These are phyloP conservation scores for Prunus yedoensis DNA, from an alignment of 331 rosid genomes.

Conservation along the genomic window DNA sequence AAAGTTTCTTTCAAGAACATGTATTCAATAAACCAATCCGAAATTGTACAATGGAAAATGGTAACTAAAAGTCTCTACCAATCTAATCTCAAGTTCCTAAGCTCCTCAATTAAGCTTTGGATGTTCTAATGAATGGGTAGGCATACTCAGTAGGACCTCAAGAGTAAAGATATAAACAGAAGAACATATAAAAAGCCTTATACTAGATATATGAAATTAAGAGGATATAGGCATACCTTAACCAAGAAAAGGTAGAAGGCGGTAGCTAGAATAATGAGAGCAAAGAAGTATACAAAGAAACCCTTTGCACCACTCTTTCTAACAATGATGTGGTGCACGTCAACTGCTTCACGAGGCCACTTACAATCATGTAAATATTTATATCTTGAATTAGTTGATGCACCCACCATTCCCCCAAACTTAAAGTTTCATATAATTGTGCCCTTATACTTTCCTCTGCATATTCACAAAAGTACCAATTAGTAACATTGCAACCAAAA, in stretches of 20 bases:
- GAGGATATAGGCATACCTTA: conserved; percentile 36
- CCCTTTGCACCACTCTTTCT: conserved; percentile 41
- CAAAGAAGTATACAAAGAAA: conserved; percentile 36
- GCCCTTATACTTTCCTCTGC: conserved; percentile 22
- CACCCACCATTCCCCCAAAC: conserved; percentile 47
- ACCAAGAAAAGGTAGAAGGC: conserved; percentile 42
- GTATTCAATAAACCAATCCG: not conserved
- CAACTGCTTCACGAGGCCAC: conserved; percentile 52
- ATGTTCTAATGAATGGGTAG: not conserved
- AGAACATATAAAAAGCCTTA: too few relatives aligned
- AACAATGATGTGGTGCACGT: conserved; percentile 60
- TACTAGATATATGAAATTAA: not conserved
- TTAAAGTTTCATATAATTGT: conserved; percentile 2
- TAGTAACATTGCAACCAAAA: not conserved
- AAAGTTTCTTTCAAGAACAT: not conserved
- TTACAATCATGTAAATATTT: conserved; percentile 55
- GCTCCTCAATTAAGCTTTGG: not conserved
- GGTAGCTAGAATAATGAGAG: conserved; percentile 50
- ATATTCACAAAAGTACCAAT: conserved; percentile 6
- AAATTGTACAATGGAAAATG: not conserved
- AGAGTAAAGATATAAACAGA: conserved; percentile 3
- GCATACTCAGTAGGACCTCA: not conserved
- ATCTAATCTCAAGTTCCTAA: not conserved
- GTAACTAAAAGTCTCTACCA: not conserved
- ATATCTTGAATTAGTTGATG: conserved; percentile 52